Evolutionary conservation across 2,329 filamentous ascomycete genomes (phyloP).

Genomic region (Paradendryphiella salina): DNA sequence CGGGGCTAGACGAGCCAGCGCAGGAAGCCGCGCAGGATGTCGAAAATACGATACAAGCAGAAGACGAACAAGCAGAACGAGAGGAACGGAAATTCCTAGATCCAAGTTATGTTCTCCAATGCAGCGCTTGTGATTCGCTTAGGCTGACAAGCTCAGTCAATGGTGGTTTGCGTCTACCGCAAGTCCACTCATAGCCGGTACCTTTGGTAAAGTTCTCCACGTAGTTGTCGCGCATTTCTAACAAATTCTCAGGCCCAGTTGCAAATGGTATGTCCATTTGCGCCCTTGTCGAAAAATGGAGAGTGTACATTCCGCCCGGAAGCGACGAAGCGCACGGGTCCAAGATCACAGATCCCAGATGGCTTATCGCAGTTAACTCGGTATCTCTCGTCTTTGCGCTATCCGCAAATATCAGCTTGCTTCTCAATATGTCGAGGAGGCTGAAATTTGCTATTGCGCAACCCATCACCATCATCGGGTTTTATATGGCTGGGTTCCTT

Average conservation of each 20-base stretch:
- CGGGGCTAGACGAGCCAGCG: slow-evolving; percentile 57
- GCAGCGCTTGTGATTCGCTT: background rate
- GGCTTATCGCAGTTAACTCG: slow-evolving; percentile 60
- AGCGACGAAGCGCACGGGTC: slow-evolving; percentile 50
- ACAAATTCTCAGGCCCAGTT: slow-evolving; percentile 48
- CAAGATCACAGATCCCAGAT: slow-evolving; percentile 58
- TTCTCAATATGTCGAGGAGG: slow-evolving; percentile 63
- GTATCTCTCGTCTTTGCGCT: slow-evolving; percentile 60
- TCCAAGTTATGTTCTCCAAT: slow-evolving; percentile 43
- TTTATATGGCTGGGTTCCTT: slow-evolving; percentile 58
- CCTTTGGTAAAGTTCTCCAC: slow-evolving; percentile 46
- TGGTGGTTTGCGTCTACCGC: slow-evolving; percentile 67
- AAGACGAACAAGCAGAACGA: slow-evolving; percentile 43
- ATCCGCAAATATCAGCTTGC: slow-evolving; percentile 57
- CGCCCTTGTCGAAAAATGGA: slow-evolving; percentile 61
- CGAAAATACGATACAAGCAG: slow-evolving; percentile 43
- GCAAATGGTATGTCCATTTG: slow-evolving; percentile 60
- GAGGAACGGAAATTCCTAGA: slow-evolving; percentile 51
- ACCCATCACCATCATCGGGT: slow-evolving; percentile 64
- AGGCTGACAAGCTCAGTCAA: slow-evolving; percentile 42
- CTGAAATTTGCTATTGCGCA: slow-evolving; percentile 60
- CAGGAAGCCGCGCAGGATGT: slow-evolving; percentile 52
- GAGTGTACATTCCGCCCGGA: slow-evolving; percentile 55
- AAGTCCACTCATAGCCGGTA: slow-evolving; percentile 60
- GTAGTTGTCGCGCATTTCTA: background rate